These are phyloP conservation scores for Mucor velutinosus DNA, from an alignment of 371 early-diverging fungal species.

Conservation along the genomic window DNA sequence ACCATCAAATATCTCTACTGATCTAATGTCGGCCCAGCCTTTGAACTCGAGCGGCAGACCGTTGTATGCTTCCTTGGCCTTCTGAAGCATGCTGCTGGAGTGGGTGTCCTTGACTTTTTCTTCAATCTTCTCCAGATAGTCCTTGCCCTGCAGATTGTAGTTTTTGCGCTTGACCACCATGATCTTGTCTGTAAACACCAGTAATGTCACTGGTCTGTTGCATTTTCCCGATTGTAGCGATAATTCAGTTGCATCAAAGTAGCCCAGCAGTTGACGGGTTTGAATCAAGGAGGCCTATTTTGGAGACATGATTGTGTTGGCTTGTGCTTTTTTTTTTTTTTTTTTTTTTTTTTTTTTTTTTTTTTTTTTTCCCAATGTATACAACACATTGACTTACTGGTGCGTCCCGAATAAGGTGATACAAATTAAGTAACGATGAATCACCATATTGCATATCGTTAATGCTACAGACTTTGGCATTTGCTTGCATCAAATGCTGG, in stretches of 20 bases:
- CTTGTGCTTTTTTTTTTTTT: neutral
- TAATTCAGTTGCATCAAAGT: conserved; percentile 47
- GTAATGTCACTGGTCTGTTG: conserved; percentile 39
- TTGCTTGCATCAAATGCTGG: conserved; percentile 5
- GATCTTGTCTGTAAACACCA: conserved; percentile 47
- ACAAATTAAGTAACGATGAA: conserved; percentile 25
- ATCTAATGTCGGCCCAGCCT: conserved; percentile 50
- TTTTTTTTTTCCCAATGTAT: neutral
- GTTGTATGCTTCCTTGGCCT: conserved; percentile 10
- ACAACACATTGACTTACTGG: conserved; percentile 32
- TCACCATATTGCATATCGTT: conserved; percentile 36
- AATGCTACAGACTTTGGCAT: conserved; percentile 13
- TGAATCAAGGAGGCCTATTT: conserved; percentile 28
- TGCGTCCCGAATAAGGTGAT: conserved; percentile 39
- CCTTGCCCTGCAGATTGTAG: conserved; percentile 26
- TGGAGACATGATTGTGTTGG: neutral
- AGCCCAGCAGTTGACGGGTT: conserved; percentile 39
- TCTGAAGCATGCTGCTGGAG: conserved; percentile 27
- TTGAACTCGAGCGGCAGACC: conserved; percentile 36
- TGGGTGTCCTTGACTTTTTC: conserved; percentile 21
- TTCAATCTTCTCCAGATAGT: conserved; percentile 21
- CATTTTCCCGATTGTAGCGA: conserved; percentile 32
- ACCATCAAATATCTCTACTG: conserved; percentile 47
- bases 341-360: no score
- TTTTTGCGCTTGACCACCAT: conserved; percentile 43